A percentile compares a stretch with the other conserved stretches of the same genome.
phyloP scores from a whole-genome alignment of 192 early-diverging fungal genomes.

The Coemansia sp. region DNA sequence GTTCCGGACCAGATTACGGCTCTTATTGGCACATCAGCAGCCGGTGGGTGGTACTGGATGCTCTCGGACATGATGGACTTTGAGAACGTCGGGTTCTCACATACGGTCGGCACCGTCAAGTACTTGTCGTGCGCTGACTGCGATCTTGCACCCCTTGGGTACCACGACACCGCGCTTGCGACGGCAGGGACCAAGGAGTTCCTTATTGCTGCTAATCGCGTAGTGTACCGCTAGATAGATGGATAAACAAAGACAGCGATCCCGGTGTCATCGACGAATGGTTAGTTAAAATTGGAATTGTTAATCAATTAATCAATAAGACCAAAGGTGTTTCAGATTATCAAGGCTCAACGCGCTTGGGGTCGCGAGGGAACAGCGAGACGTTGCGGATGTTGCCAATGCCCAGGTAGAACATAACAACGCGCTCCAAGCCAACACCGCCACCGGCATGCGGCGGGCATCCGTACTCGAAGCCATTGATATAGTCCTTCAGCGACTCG shows the following conservation, averaged over 20 bases:
- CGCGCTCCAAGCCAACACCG: constrained; percentile 95
- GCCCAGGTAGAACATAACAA: constrained; percentile 94
- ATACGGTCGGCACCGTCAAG: constrained; percentile 57
- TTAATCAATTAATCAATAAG: not conserved
- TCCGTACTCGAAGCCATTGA: constrained; percentile 95
- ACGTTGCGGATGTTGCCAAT: constrained; percentile 91
- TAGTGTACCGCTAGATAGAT: constrained; percentile 49
- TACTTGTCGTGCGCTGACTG: constrained; percentile 76
- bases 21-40: not conserved
- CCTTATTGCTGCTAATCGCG: constrained; percentile 61
- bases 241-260: too few relatives aligned
- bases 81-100: constrained; percentile 75
- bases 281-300: too few relatives aligned
- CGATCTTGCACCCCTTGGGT: constrained; percentile 70
- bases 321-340: not conserved
- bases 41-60: constrained; percentile 55
- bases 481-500: constrained; percentile 81
- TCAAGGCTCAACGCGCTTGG: constrained; percentile 86
- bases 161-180: constrained; percentile 54
- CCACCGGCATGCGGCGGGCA: constrained; percentile 98
- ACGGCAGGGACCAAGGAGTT: constrained; percentile 48
- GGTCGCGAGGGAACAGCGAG: constrained; percentile 97
- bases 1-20: constrained; percentile 10
- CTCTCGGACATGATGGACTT: constrained; percentile 69
- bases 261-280: too few relatives aligned